A percentile compares a stretch with the other conserved stretches of the same genome.
Conservation (phyloP, 1,284 basidiomycete genomes). For the Sanghuangporus baumii region DNA sequence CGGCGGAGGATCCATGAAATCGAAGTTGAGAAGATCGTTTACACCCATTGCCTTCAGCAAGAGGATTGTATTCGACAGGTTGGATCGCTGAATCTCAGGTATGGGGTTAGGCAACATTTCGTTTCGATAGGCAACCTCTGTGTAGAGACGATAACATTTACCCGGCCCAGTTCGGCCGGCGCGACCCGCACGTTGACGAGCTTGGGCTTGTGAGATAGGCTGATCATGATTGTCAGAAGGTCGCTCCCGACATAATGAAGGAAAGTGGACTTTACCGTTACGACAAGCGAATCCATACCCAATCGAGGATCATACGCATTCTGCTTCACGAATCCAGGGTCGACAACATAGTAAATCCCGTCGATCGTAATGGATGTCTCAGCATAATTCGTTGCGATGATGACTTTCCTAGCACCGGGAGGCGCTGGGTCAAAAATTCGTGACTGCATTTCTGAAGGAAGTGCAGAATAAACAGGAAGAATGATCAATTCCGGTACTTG, state of each 20-base stretch:
- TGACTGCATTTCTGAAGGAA: conserved; percentile 97
- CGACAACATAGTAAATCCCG: conserved; percentile 98
- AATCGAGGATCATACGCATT: conserved; percentile 97
- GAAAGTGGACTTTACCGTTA: conserved; percentile 48
- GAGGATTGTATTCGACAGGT: conserved; percentile 88
- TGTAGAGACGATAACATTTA: conserved; percentile 97
- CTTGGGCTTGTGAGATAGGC: conserved; percentile 99
- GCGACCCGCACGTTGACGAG: conserved; percentile 90
- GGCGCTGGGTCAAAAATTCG: conserved; percentile 97
- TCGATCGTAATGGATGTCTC: conserved; percentile 98
- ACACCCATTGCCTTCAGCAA: conserved; percentile 99
- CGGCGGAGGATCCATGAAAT: conserved; percentile 99
- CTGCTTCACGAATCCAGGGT: conserved; percentile 98
- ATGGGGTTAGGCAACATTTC: conserved; percentile 99
- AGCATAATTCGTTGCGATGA: conserved; percentile 98
- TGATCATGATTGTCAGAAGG: conserved; percentile 16
- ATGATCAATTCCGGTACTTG: conserved; percentile 97
- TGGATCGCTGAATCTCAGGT: conserved; percentile 96
- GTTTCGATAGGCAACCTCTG: conserved; percentile 95
- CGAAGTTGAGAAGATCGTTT: conserved; percentile 96
- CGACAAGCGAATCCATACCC: conserved; percentile 98
- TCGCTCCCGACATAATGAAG: neutral
- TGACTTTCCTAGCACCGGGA: conserved; percentile 93
- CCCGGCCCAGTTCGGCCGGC: conserved; percentile 97
- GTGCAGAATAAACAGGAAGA: conserved; percentile 94